Evolutionary conservation across 2,329 filamentous ascomycete genomes (phyloP).

Genomic region (Cladosporium sp.): DNA sequence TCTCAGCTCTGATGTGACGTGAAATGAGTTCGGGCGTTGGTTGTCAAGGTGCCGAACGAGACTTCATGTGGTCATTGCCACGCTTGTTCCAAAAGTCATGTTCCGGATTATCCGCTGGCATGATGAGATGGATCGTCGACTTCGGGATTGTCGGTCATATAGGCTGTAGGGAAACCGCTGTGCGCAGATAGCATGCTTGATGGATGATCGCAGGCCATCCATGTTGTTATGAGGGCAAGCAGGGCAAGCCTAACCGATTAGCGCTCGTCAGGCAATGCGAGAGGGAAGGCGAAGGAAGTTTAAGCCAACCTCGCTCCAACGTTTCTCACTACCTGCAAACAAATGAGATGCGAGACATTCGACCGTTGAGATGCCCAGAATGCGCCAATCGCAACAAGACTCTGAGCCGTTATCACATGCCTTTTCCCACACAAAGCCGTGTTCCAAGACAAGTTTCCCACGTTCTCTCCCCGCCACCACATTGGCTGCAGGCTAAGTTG

Average conservation of each 20-base stretch:
- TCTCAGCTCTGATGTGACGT: not conserved
- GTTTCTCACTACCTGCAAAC: too few relatives aligned
- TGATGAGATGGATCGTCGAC: too few relatives aligned
- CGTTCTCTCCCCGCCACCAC: slow-evolving; percentile 7
- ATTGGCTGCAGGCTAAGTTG: not conserved
- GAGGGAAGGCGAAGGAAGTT: too few relatives aligned
- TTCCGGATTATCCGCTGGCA: not conserved
- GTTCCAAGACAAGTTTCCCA: not conserved
- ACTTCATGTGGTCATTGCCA: not conserved
- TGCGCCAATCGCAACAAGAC: not conserved
- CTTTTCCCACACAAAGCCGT: too few relatives aligned
- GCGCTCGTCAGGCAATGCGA: too few relatives aligned
- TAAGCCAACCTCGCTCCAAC: too few relatives aligned
- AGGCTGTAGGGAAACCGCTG: too few relatives aligned
- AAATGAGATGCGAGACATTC: not conserved
- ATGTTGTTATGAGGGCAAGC: too few relatives aligned
- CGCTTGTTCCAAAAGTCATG: not conserved
- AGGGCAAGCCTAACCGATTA: too few relatives aligned
- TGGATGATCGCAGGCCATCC: too few relatives aligned
- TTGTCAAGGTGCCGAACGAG: not conserved
- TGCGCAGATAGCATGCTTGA: too few relatives aligned
- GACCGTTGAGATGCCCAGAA: slow-evolving; percentile 6
- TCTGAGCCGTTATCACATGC: slow-evolving; percentile 4
- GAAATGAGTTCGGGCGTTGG: slow-evolving; percentile 7
- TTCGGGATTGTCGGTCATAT: too few relatives aligned